Percentiles rank a stretch among this genome's conserved stretches.
phyloP scores from a whole-genome alignment of 257 asterid genomes.

The Fraxinus quadrangulata region DNA sequence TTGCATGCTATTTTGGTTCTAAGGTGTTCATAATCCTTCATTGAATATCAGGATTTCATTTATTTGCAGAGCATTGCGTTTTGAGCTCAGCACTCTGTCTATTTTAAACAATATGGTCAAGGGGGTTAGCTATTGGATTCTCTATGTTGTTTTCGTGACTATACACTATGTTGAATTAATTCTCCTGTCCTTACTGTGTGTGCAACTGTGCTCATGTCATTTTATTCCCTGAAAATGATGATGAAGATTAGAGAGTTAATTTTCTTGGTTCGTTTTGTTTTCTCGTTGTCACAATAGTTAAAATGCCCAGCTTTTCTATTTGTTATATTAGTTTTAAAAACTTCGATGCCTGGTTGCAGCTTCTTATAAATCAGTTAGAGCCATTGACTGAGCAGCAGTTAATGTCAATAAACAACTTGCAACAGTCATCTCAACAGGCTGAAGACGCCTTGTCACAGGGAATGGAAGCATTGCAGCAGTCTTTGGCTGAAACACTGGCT shows the following conservation, averaged over 20 bases:
- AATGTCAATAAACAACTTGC: constrained; percentile 78
- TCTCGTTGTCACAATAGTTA: not conserved
- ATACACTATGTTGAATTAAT: not conserved
- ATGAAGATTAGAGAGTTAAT: not conserved
- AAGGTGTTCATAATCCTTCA: not conserved
- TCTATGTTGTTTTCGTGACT: not conserved
- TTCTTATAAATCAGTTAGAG: constrained; percentile 81
- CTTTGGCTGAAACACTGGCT: constrained; percentile 85
- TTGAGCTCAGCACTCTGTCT: not conserved
- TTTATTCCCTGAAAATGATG: not conserved
- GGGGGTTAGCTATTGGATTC: not conserved
- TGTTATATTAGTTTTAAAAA: constrained; percentile 5
- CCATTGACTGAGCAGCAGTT: constrained; percentile 90
- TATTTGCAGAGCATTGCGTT: not conserved
- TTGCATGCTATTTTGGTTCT: not conserved
- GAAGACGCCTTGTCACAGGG: constrained; percentile 97
- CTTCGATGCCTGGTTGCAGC: constrained; percentile 50
- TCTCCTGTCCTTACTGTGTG: not conserved
- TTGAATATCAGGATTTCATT: not conserved
- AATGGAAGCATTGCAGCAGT: constrained; percentile 95
- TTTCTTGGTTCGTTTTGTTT: not conserved
- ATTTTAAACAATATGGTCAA: no score
- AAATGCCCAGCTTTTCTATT: not conserved
- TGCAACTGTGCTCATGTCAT: not conserved
- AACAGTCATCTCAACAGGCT: constrained; percentile 86